These are phyloP conservation scores for Malus asiatica DNA, from an alignment of 306 rosid species.

Conservation along the genomic window DNA sequence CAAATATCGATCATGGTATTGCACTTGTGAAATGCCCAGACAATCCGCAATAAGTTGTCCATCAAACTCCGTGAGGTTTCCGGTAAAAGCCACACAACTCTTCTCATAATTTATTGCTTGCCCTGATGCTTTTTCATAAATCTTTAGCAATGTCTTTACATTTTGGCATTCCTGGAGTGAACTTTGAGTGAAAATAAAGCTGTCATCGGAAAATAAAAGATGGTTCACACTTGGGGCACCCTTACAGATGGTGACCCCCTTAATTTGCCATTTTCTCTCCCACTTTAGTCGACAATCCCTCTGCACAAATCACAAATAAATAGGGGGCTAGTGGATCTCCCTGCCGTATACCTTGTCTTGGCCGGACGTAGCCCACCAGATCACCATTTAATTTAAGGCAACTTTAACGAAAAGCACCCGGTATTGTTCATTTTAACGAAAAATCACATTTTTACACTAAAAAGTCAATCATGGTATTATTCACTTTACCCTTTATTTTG, in stretches of 20 bases:
- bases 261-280: neutral
- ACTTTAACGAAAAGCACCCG: too few species aligned
- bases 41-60: neutral
- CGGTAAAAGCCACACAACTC: neutral
- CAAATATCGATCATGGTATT: neutral
- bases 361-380: too few species aligned
- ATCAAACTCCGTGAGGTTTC: neutral
- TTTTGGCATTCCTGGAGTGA: too few species aligned
- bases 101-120: neutral
- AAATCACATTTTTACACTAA: too few species aligned
- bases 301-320: neutral
- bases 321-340: neutral
- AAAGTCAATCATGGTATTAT: too few species aligned
- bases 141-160: neutral
- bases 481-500: too few species aligned
- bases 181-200: too few species aligned
- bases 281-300: neutral
- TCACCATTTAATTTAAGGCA: too few species aligned
- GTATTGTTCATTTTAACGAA: too few species aligned
- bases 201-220: too few species aligned
- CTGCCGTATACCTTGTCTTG: neutral
- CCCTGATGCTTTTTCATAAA: neutral
- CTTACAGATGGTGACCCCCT: neutral
- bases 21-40: neutral
- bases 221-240: neutral